Base-by-base conservation (phyloP, 2,329 filamentous ascomycete genomes). In the Zymoseptoria brevis region DNA sequence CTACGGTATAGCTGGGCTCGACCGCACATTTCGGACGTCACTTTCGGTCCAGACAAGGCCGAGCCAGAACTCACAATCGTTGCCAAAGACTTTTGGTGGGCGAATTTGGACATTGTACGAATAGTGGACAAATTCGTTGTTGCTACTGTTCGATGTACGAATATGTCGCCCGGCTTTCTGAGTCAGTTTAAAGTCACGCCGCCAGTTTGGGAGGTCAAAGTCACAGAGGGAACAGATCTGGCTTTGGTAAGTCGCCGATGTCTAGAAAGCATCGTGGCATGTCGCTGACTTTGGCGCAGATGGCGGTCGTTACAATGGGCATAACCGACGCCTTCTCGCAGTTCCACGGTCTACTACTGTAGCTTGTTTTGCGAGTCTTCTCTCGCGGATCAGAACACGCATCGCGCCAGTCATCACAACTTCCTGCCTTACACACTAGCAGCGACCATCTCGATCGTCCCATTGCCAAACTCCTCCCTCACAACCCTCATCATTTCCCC, bases 401-500 rank as follows among this genome's bases (percentile, higher is more conserved):
- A 29, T 8, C 26, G 26, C 26, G 26, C 26, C 26, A 29, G 26
- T 29, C 26, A n/a, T 45, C 45, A 50, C 24, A 13, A n/a, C 26
- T 61, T 58, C 51, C 58, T 55, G 8, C 57, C 57, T 9, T 60
- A 52, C 8, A 48, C 45, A 35, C 51, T 48, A 1, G 57, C 57
- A 29, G 52, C 52, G 7, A 57, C 35, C 55, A 60, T 57, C 16
- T 24, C 21, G 16, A 60, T 55, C 48, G 21, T 61, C 8, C 55
- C 55, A 45, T 53, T 51, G 4, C 51, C 45, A 45, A 53, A 62
- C n/a, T 57, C 19, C 55, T 62, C 57, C 52, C 26, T 49, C 24
- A 56, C 29, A 1, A 60, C 57, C 21, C 30, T 60, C 26, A 53
- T 41, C 48, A 62, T 11, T 49, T 60, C 60, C n/a, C n/a, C 24